Base-by-base conservation (phyloP, 1,284 basidiomycete species). In the Cryptococcus sp. region DNA sequence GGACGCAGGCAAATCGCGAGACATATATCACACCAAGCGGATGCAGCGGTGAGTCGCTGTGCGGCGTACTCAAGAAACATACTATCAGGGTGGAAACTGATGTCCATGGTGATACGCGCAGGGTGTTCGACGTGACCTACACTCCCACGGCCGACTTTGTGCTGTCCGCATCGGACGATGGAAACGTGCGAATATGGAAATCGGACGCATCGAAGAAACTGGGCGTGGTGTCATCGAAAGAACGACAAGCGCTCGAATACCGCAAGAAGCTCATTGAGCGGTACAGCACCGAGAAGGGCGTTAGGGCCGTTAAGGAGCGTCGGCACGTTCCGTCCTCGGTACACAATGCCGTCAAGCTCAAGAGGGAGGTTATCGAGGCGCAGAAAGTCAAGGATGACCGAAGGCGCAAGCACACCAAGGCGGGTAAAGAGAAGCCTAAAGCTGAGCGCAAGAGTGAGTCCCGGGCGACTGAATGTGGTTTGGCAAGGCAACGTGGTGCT, bases 111-210 rank as follows among this genome's bases (percentile, higher is more conserved):
- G 10, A 19, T 13, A 27, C 42, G 8, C 20, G 13, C 70, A 71
- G 79, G 10, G 73, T 76, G 31, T 77, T 76, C 61, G 46, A 88
- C 87, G 41, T 82, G 85, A 67, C 78, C 3, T 98, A 89, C 80
- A 92, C 92, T 0, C 87, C 88, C 20, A 96, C 99, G 64, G 88
- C 94, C 19, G 87, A 93, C 41, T 99, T 94, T 80, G 88, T 99
- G 27, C 80, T 99, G 7, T 88, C 90, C 3, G 96, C 93, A 7
- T 96, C 93, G 0, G 96, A 99, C 75, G 96, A 99, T 72, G 95
- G 95, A 31, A 98, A 98, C 71, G 87, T 98, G 56, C 86, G 95
- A 47, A 85, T 99, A 69, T 99, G 96, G 96, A 99, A 99, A 78
- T 86, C 91, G 15, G 87, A 88, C 57, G 93, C 95, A 1, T 88